Evolutionary conservation across 805 yeast species (phyloP).

Genomic region (Starmerella bombicola): DNA sequence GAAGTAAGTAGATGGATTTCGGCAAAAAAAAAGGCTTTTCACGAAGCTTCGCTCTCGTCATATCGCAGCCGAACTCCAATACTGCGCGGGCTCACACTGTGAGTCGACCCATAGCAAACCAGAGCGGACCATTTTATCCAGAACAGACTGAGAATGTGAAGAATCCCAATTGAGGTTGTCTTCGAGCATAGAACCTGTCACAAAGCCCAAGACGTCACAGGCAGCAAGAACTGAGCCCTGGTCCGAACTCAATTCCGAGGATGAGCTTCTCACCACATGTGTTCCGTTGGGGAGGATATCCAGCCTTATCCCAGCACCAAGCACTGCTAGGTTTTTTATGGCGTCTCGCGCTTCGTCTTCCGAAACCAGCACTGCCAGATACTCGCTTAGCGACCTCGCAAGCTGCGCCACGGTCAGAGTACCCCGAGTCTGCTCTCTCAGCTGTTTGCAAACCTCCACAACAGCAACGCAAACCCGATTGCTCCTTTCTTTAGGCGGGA

Average conservation of each 20-base stretch:
- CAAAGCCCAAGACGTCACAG: slow-evolving; percentile 66
- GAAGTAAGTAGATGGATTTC: too few species aligned
- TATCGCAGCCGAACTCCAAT: slow-evolving; percentile 28
- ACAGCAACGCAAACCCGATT: slow-evolving; percentile 60
- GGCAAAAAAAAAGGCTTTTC: too few species aligned
- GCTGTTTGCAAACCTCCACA: slow-evolving; percentile 61
- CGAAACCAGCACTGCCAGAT: slow-evolving; percentile 7
- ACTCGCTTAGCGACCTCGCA: slow-evolving; percentile 24
- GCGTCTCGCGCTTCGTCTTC: slow-evolving; percentile 47
- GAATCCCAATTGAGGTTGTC: slow-evolving; percentile 71
- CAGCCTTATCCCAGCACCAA: slow-evolving; percentile 64
- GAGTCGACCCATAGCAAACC: slow-evolving; percentile 81
- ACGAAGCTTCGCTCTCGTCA: background rate
- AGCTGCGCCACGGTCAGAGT: slow-evolving; percentile 51
- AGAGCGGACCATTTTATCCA: slow-evolving; percentile 66
- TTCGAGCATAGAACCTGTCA: slow-evolving; percentile 45
- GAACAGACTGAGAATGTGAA: slow-evolving; percentile 45
- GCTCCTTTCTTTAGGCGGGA: slow-evolving; percentile 28
- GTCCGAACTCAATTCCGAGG: slow-evolving; percentile 53
- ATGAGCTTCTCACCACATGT: slow-evolving; percentile 49
- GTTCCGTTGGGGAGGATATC: slow-evolving; percentile 43
- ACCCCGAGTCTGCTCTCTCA: slow-evolving; percentile 72
- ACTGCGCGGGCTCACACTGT: slow-evolving; percentile 28
- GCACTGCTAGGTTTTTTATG: slow-evolving; percentile 37
- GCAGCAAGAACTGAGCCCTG: slow-evolving; percentile 61